Conservation (phyloP, 805 yeast species). For the Candida morakotiae region DNA sequence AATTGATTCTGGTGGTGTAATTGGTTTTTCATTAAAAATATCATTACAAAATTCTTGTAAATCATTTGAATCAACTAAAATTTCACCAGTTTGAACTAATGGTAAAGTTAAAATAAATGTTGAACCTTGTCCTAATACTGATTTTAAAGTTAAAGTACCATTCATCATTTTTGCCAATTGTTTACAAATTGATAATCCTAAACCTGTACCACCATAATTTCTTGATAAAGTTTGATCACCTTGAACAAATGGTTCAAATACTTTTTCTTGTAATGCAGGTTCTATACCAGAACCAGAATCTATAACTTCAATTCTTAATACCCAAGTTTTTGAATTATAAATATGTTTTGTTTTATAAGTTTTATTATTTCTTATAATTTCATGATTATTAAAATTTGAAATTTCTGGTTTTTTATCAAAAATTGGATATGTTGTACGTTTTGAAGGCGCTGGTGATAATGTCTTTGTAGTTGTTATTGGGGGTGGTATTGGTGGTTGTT, state of each 20-base stretch:
- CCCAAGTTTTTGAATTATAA: conserved; percentile 47
- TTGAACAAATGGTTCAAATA: conserved; percentile 51
- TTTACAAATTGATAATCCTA: conserved; percentile 47
- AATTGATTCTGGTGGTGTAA: neutral
- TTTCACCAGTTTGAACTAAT: conserved; percentile 43
- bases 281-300: conserved; percentile 57
- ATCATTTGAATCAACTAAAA: conserved; percentile 15
- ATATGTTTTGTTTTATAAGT: conserved; percentile 29
- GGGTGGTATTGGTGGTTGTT: no score
- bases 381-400: conserved; percentile 18
- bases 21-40: conserved; percentile 38
- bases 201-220: conserved; percentile 50
- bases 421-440: conserved; percentile 3
- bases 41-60: conserved; percentile 52
- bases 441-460: neutral
- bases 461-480: neutral
- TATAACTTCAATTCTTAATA: conserved; percentile 53
- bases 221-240: conserved; percentile 53
- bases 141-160: conserved; percentile 43
- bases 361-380: conserved; percentile 32
- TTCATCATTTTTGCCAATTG: conserved; percentile 47
- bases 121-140: conserved; percentile 44
- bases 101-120: conserved; percentile 49
- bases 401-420: conserved; percentile 8
- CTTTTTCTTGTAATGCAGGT: conserved; percentile 35